A percentile compares a stretch with the other conserved stretches of the same genome.
phyloP scores from a whole-genome alignment of 495 filamentous ascomycete genomes.

The Neurospora tetraspora region DNA sequence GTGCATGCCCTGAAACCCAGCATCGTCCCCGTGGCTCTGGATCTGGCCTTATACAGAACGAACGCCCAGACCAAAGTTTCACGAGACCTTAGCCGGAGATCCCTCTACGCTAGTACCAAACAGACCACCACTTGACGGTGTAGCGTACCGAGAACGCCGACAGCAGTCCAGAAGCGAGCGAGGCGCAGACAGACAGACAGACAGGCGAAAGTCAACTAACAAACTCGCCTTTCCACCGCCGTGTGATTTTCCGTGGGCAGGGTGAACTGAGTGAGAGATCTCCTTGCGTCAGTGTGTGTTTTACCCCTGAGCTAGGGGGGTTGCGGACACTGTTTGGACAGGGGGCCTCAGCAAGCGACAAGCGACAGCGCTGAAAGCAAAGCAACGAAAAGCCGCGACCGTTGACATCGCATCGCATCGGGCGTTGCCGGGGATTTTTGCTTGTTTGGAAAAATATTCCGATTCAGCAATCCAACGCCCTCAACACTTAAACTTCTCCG shows the following conservation, averaged over 20 bases:
- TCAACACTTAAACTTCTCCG: not conserved
- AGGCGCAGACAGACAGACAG: not conserved
- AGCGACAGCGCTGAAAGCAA: not conserved
- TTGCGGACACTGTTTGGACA: not conserved
- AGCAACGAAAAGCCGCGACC: not conserved
- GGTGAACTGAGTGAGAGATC: not conserved
- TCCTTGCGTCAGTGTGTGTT: not conserved
- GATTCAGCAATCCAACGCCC: not conserved
- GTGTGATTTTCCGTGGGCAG: not conserved
- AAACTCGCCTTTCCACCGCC: not conserved
- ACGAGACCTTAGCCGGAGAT: not conserved
- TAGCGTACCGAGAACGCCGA: not conserved
- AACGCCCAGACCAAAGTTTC: not conserved
- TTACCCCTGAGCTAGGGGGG: not conserved
- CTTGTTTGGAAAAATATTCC: too few species aligned
- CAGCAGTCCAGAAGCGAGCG: not conserved
- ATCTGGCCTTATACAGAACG: not conserved
- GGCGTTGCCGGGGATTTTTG: too few species aligned
- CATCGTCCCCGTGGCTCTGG: not conserved
- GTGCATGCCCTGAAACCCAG: not conserved
- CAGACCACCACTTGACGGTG: not conserved
- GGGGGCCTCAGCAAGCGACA: not conserved
- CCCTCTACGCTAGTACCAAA: not conserved
- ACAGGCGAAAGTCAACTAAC: not conserved
- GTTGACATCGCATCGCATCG: not conserved